Conservation (phyloP, 2,329 filamentous ascomycete species). For the Fusarium nisikadoi region DNA sequence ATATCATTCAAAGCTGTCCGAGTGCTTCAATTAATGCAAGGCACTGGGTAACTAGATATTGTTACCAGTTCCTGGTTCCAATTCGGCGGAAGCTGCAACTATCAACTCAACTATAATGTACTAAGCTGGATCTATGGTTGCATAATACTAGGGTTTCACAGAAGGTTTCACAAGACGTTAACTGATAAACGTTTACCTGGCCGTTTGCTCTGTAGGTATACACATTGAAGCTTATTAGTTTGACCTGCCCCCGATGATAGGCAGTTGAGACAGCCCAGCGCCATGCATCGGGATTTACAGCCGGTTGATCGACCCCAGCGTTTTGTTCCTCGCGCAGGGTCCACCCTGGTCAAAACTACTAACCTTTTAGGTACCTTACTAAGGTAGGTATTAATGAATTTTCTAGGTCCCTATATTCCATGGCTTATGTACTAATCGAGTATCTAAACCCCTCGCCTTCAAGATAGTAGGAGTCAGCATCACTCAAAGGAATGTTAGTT, state of each 20-base stretch:
- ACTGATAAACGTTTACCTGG: not conserved
- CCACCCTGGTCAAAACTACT: slow-evolving; percentile 18
- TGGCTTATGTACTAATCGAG: slow-evolving; percentile 18
- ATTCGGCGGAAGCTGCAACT: not conserved
- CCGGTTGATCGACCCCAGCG: slow-evolving; percentile 22
- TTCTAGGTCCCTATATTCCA: not conserved
- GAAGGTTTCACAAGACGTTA: slow-evolving; percentile 13
- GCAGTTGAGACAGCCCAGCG: slow-evolving; percentile 11
- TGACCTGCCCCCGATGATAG: slow-evolving; percentile 5
- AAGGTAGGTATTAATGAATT: not conserved
- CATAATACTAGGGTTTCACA: slow-evolving; percentile 18
- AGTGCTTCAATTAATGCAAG: not conserved
- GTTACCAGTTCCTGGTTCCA: not conserved
- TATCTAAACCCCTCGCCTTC: not conserved
- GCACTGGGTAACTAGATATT: not conserved
- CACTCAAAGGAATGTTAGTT: not conserved
- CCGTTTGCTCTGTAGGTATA: not conserved
- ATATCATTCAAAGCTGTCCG: not conserved
- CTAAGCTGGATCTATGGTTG: not conserved
- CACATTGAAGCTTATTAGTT: not conserved
- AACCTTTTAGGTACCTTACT: no score
- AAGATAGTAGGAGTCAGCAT: not conserved
- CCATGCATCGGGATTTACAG: slow-evolving; percentile 30
- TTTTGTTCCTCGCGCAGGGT: slow-evolving; percentile 27
- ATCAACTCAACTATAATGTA: not conserved